Evolutionary conservation across 306 rosid genomes (phyloP).

Genomic region (Inga laurina): DNA sequence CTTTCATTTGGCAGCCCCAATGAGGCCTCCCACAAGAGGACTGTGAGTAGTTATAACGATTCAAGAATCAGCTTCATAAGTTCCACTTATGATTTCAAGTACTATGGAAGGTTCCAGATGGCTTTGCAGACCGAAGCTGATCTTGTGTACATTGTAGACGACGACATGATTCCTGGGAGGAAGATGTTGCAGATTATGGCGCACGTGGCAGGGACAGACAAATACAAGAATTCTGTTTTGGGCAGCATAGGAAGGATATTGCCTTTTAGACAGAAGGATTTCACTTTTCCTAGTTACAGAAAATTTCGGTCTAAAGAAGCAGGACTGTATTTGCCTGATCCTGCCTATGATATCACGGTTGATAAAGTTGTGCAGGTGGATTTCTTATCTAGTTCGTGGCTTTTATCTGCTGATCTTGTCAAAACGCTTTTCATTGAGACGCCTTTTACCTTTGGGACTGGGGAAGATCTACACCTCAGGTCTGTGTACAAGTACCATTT

Average conservation of each 20-base stretch:
- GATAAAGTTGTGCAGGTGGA: slow-evolving; percentile 93
- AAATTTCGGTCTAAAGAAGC: slow-evolving; percentile 90
- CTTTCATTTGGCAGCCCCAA: slow-evolving; percentile 96
- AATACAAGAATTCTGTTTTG: slow-evolving; percentile 76
- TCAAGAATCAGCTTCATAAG: slow-evolving; percentile 80
- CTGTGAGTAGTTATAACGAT: slow-evolving; percentile 83
- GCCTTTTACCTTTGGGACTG: slow-evolving; percentile 92
- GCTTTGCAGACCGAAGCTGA: slow-evolving; percentile 90
- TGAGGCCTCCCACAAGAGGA: slow-evolving; percentile 66
- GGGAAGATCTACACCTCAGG: slow-evolving; percentile 98
- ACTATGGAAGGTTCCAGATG: slow-evolving; percentile 96
- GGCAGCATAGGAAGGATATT: slow-evolving; percentile 94
- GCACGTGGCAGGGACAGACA: slow-evolving; percentile 82
- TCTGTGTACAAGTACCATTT: slow-evolving; percentile 12
- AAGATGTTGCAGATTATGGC: slow-evolving; percentile 91
- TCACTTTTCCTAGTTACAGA: slow-evolving; percentile 88
- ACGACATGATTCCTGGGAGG: slow-evolving; percentile 93
- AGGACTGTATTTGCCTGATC: slow-evolving; percentile 95
- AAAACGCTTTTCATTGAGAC: slow-evolving; percentile 83
- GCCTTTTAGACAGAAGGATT: slow-evolving; percentile 92
- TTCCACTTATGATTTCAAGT: slow-evolving; percentile 89
- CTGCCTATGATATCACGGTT: slow-evolving; percentile 88
- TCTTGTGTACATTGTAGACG: slow-evolving; percentile 81
- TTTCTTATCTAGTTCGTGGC: slow-evolving; percentile 97
- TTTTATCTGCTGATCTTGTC: slow-evolving; percentile 81